Evolutionary conservation across 2,329 filamentous ascomycete genomes (phyloP).

Genomic region (Didymella arachidicola): DNA sequence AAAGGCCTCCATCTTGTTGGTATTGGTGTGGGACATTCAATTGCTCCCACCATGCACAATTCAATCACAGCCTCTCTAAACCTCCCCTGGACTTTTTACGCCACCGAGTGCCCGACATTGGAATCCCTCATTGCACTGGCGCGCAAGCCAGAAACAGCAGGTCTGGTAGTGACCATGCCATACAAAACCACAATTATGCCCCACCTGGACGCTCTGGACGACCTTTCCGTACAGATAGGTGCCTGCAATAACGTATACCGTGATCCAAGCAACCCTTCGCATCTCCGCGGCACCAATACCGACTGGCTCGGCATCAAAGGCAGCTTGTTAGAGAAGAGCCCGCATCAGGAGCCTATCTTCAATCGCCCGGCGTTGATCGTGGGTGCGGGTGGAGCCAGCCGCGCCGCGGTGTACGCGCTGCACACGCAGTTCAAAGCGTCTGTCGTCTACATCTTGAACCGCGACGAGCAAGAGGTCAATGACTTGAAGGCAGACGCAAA

Average conservation of each 20-base stretch:
- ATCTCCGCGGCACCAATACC: slow-evolving; percentile 14
- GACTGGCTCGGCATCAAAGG: slow-evolving; percentile 15
- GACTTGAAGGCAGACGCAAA: slow-evolving; percentile 2
- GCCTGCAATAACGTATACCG: slow-evolving; percentile 17
- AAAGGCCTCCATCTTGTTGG: slow-evolving; percentile 8
- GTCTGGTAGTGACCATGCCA: slow-evolving; percentile 17
- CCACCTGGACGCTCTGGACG: slow-evolving; percentile 12
- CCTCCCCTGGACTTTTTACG: slow-evolving; percentile 15
- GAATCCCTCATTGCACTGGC: slow-evolving; percentile 7
- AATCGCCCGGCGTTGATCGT: slow-evolving; percentile 12
- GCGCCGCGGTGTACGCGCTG: slow-evolving; percentile 14
- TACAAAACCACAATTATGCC: slow-evolving; percentile 16
- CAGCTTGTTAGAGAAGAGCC: slow-evolving; percentile 15
- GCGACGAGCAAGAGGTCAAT: slow-evolving; percentile 13
- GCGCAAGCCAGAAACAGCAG: slow-evolving; percentile 7
- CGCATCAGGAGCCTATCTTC: background rate
- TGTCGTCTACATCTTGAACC: slow-evolving; percentile 14
- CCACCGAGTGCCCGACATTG: slow-evolving; percentile 11
- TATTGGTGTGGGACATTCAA: slow-evolving; percentile 15
- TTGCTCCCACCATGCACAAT: slow-evolving; percentile 18
- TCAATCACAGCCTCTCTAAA: slow-evolving; percentile 6
- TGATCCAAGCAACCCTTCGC: background rate
- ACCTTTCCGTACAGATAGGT: slow-evolving; percentile 9
- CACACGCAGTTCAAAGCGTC: slow-evolving; percentile 10
- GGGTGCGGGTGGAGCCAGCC: slow-evolving; percentile 16